phyloP scores from a whole-genome alignment of 768 basidiomycete genomes.

The Mrakia gelida region DNA sequence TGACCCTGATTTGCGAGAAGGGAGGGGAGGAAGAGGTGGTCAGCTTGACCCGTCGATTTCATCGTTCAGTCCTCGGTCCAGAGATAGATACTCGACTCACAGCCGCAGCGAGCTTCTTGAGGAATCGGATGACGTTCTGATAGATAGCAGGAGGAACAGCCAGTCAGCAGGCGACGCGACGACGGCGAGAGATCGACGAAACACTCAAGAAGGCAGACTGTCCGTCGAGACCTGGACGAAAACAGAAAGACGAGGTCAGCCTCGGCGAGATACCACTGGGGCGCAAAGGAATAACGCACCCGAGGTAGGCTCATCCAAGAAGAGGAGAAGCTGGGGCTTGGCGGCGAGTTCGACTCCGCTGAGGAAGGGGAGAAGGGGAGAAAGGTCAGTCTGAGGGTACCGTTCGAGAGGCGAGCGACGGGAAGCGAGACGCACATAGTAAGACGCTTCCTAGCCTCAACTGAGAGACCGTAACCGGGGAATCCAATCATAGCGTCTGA shows the following conservation, averaged over 20 bases:
- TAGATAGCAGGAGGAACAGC: no score
- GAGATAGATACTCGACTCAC: not conserved
- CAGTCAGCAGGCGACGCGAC: no score
- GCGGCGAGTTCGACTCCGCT: constrained; percentile 54
- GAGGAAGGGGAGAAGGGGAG: no score
- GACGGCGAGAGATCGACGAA: no score
- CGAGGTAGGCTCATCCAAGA: constrained; percentile 47
- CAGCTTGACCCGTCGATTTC: no score
- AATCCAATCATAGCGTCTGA: constrained; percentile 62
- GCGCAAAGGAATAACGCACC: constrained; percentile 32
- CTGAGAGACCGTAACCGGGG: constrained; percentile 52
- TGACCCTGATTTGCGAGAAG: not conserved
- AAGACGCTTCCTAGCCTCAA: constrained; percentile 68
- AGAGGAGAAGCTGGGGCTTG: constrained; percentile 75
- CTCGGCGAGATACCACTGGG: no score
- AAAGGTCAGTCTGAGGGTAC: no score
- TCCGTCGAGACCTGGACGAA: constrained; percentile 66
- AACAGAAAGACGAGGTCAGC: constrained; percentile 56
- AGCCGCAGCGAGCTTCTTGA: constrained; percentile 34
- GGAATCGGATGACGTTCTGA: constrained; percentile 57
- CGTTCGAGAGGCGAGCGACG: no score
- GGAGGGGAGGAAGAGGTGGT: not conserved
- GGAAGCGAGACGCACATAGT: not conserved
- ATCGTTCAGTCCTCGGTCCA: no score
- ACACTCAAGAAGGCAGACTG: constrained; percentile 64